These are phyloP conservation scores for Arabidopsis lyrata DNA, from an alignment of 441 rosid species.

Conservation along the genomic window DNA sequence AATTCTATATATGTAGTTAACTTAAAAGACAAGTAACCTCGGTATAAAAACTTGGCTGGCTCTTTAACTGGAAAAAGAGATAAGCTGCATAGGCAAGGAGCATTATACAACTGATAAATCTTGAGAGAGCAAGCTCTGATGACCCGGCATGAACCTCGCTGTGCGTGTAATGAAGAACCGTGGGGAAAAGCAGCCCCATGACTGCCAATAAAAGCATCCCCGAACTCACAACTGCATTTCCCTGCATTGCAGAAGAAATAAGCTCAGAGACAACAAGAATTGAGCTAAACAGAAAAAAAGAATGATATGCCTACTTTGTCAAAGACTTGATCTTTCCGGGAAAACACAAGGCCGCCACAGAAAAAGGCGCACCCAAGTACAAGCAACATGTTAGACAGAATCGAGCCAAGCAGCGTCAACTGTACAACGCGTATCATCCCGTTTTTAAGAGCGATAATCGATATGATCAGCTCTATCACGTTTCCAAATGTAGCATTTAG, in stretches of 20 bases:
- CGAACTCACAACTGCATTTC: constrained; percentile 72
- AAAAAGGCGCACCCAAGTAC: constrained; percentile 97
- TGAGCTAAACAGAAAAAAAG: neutral
- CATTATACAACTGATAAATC: constrained; percentile 94
- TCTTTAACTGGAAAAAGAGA: constrained; percentile 76
- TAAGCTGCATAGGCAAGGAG: constrained; percentile 83
- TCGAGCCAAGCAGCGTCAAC: constrained; percentile 82
- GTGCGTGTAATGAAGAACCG: constrained; percentile 82
- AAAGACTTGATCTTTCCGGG: constrained; percentile 72
- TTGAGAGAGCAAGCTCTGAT: constrained; percentile 89
- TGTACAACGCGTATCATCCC: constrained; percentile 94
- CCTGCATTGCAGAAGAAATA: constrained; percentile 51
- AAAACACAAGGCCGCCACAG: constrained; percentile 75
- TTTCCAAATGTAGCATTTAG: constrained; percentile 93
- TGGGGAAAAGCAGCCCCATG: constrained; percentile 89
- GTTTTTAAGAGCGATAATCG: constrained; percentile 73
- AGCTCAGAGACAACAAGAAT: constrained; percentile 5
- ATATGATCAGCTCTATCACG: constrained; percentile 87
- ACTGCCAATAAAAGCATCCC: constrained; percentile 95
- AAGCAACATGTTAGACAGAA: constrained; percentile 85
- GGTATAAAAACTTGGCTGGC: constrained; percentile 56
- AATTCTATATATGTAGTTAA: neutral
- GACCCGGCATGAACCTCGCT: constrained; percentile 80
- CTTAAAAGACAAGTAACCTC: constrained; percentile 60
- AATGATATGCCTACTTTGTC: constrained; percentile 60